Evolutionary conservation across 1,284 basidiomycete genomes (phyloP).

Genomic region (Cutaneotrichosporon sp.): DNA sequence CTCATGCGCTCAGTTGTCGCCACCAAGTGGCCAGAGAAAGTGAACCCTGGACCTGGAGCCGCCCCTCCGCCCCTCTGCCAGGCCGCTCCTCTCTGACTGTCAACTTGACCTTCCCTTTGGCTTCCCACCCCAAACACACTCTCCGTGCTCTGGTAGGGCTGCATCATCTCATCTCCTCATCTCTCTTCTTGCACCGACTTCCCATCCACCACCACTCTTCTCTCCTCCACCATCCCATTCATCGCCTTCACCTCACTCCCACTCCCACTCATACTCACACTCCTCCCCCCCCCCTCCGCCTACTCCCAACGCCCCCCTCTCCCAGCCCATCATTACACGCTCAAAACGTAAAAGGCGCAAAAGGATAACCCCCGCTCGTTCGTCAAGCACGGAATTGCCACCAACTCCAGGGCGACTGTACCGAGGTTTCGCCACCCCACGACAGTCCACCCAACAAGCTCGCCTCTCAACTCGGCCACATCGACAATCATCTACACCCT

Average conservation of each 20-base stretch:
- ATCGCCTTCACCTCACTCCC: neutral
- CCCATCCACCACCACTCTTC: neutral
- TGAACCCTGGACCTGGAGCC: neutral
- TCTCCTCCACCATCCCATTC: too few species aligned
- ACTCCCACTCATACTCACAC: neutral
- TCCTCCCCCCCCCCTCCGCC: neutral
- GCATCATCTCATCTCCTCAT: neutral
- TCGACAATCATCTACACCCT: too few species aligned
- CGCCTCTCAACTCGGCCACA: neutral
- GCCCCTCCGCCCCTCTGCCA: neutral
- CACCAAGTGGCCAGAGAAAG: too few species aligned
- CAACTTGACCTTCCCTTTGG: too few species aligned
- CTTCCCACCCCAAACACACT: too few species aligned
- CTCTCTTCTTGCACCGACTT: neutral
- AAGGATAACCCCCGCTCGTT: neutral
- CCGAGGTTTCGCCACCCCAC: conserved; percentile 4
- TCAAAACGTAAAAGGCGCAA: conserved; percentile 11
- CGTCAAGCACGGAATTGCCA: neutral
- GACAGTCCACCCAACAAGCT: neutral
- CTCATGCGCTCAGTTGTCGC: too few species aligned
- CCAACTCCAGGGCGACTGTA: neutral
- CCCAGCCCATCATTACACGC: neutral
- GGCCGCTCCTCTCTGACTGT: neutral
- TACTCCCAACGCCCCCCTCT: neutral
- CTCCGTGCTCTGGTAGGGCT: neutral